Percentiles rank a stretch among this genome's conserved stretches.
Evolutionary conservation across 768 basidiomycete genomes (phyloP).

Genomic region (Scleroderma bovista): DNA sequence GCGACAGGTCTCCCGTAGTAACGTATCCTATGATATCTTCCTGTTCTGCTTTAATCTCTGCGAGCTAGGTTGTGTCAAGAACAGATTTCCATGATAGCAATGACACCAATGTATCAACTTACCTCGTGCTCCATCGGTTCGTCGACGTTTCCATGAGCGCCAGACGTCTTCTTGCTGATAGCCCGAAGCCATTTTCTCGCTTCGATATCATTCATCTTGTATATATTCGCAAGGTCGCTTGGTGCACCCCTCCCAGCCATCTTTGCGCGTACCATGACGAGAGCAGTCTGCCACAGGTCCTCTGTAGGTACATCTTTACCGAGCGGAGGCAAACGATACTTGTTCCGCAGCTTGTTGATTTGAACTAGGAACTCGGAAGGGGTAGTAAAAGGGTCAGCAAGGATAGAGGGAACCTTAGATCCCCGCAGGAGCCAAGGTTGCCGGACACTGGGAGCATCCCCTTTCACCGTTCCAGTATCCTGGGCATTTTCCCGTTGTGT

Average conservation of each 20-base stretch:
- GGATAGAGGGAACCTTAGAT: conserved; percentile 38
- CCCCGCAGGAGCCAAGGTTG: conserved; percentile 73
- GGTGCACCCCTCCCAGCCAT: conserved; percentile 68
- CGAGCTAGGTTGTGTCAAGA: conserved; percentile 34
- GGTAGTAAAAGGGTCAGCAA: conserved; percentile 40
- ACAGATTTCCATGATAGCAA: neutral
- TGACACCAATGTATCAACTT: conserved; percentile 11
- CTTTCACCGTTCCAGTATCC: conserved; percentile 9
- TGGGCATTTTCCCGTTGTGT: conserved; percentile 49
- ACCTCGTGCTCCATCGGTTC: conserved; percentile 22
- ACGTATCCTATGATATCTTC: conserved; percentile 69
- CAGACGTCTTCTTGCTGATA: conserved; percentile 17
- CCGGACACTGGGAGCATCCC: conserved; percentile 5
- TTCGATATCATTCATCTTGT: conserved; percentile 53
- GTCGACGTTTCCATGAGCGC: conserved; percentile 14
- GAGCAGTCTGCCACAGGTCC: conserved; percentile 50
- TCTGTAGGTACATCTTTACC: conserved; percentile 29
- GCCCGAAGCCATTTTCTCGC: conserved; percentile 42
- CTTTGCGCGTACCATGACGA: conserved; percentile 61
- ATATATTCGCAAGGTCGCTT: conserved; percentile 69
- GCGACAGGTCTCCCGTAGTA: conserved; percentile 79
- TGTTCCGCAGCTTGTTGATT: conserved; percentile 55
- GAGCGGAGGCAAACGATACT: conserved; percentile 43
- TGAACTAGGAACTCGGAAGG: conserved; percentile 43
- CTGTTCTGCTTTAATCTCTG: conserved; percentile 36